Percentiles rank a stretch among this genome's conserved stretches.
Conservation (phyloP, 2,329 filamentous ascomycete genomes). For the Zymoseptoria tritici region DNA sequence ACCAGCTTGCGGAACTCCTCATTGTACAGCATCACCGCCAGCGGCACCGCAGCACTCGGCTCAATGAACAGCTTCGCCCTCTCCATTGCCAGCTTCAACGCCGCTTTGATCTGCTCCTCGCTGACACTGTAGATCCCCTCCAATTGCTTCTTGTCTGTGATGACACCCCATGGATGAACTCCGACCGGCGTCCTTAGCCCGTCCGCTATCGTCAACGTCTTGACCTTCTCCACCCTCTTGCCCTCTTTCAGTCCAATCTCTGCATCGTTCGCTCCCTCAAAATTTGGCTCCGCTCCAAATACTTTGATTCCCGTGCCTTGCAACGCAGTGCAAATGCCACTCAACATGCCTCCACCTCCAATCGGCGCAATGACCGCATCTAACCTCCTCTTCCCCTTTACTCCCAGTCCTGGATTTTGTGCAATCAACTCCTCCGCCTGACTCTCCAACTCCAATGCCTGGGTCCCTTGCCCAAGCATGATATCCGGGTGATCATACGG, state of each 20-base stretch:
- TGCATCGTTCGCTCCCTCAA: slow-evolving; percentile 77
- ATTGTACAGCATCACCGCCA: slow-evolving; percentile 77
- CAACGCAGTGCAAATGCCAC: slow-evolving; percentile 71
- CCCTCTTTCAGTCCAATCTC: slow-evolving; percentile 61
- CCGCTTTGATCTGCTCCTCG: slow-evolving; percentile 72
- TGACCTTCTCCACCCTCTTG: slow-evolving; percentile 58
- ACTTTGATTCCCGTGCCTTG: slow-evolving; percentile 65
- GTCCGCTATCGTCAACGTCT: slow-evolving; percentile 77
- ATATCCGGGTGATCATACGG: slow-evolving; percentile 92
- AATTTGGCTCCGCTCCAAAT: slow-evolving; percentile 79
- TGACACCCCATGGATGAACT: slow-evolving; percentile 64
- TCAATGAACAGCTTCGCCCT: slow-evolving; percentile 86
- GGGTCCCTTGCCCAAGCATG: slow-evolving; percentile 86
- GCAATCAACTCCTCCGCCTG: slow-evolving; percentile 56
- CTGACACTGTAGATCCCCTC: slow-evolving; percentile 63
- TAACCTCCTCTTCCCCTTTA: slow-evolving; percentile 22
- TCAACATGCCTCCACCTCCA: slow-evolving; percentile 82
- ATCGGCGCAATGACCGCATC: slow-evolving; percentile 66
- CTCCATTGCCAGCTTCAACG: slow-evolving; percentile 74
- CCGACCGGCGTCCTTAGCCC: slow-evolving; percentile 81
- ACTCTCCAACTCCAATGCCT: slow-evolving; percentile 70
- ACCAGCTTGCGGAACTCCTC: slow-evolving; percentile 71
- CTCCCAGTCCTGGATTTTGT: slow-evolving; percentile 24
- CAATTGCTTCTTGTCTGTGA: slow-evolving; percentile 65
- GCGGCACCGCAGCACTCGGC: slow-evolving; percentile 74